Evolutionary conservation across 148 eudicot species (phyloP), one percentile per base, ranked within the genome.

Genomic region (Camellia japonica): DNA sequence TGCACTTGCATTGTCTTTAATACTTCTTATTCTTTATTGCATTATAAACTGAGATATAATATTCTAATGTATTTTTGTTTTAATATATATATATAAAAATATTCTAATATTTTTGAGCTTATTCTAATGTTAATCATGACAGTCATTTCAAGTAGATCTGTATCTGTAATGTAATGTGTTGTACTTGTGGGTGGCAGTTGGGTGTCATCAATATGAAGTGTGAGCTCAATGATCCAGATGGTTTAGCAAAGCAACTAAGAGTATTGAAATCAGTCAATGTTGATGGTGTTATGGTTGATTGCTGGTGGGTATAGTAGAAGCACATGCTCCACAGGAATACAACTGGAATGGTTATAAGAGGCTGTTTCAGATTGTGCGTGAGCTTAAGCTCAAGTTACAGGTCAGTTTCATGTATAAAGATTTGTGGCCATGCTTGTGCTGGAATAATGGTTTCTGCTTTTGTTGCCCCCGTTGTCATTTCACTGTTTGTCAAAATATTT

Each of bases 221-320:
- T 79, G 97, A 93, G 85, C 94, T 95, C 82, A 87, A 82, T 75
- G 92, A 93, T 85, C 92, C 93, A 67, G 94, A 93, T 85, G 90
- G 91, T 79, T 79, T 91, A 67, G 80, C 86, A 65, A 91, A 89
- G 85, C 98, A 95, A 86, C 85, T 95, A 63, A 87, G 88, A 80
- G 80, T 84, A 74, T 82, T 95, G 87, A 91, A 95, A 84, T 89
- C 93, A 54, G 68, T 85, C 16, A 90, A 91, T 76, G 84, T 95
- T 59, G 98, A 93, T 78, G 98, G 98, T 69, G 87, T 93, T 77
- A 86, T 84, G 88, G 90, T 95, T 75, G 93, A 93, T 81, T 93
- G 97, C 87, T 95, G 98, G 98, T 95, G 98, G 98, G 97, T 56
- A 84, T 95, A 80, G 97, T 95, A 42, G 97, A 95, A 89, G 97